Percentiles rank a stretch among this genome's conserved stretches.
Evolutionary conservation across 2,329 filamentous ascomycete genomes (phyloP).

Genomic region (Penicillium sp.): DNA sequence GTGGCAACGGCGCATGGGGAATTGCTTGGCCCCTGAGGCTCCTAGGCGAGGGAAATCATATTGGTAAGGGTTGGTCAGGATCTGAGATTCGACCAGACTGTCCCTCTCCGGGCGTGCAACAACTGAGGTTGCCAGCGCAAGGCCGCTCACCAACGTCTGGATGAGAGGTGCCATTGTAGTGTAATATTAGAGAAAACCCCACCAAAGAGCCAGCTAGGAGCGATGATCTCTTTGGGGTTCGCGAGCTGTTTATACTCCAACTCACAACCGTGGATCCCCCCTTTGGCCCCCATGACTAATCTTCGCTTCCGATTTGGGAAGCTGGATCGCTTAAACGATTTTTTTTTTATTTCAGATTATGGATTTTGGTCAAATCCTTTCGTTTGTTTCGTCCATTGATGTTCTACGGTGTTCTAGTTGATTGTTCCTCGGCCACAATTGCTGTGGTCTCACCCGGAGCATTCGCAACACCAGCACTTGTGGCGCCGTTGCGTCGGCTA

Average conservation of each 20-base stretch:
- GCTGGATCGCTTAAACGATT: neutral
- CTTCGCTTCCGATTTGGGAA: neutral
- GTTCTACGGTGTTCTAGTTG: constrained; percentile 9
- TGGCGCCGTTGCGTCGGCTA: neutral
- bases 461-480: neutral
- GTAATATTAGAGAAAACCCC: constrained; percentile 9
- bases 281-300: neutral
- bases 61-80: constrained; percentile 30
- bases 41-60: constrained; percentile 43
- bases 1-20: constrained; percentile 65
- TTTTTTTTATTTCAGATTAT: neutral
- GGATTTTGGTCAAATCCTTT: neutral
- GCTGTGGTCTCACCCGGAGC: neutral
- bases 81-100: constrained; percentile 34
- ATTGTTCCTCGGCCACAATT: neutral
- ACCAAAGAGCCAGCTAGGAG: constrained; percentile 20
- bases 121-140: constrained; percentile 23
- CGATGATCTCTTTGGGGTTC: constrained; percentile 14
- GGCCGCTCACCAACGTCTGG: constrained; percentile 19
- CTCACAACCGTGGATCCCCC: neutral
- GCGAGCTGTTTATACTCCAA: neutral
- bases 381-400: too few species aligned
- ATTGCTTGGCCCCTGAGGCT: constrained; percentile 43
- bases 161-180: constrained; percentile 20
- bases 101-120: constrained; percentile 16